Conservation (phyloP, 371 early-diverging fungal species). For the Homolaphlyctis polyrhiza region DNA sequence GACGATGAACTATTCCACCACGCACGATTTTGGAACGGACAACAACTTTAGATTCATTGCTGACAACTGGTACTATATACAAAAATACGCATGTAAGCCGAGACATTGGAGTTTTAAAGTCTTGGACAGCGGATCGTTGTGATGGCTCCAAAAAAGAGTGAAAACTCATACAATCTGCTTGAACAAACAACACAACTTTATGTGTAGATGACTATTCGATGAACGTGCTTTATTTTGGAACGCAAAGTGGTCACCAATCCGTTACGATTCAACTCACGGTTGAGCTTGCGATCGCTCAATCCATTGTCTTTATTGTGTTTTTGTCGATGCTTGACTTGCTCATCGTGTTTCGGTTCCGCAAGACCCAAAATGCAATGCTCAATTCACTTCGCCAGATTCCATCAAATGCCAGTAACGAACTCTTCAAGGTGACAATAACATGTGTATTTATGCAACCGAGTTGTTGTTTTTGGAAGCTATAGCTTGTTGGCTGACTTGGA, state of each 20-base stretch:
- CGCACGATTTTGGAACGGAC: not conserved
- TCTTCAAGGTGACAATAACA: not conserved
- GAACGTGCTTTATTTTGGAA: not conserved
- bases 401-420: not conserved
- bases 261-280: not conserved
- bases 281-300: not conserved
- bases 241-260: not conserved
- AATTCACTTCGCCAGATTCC: not conserved
- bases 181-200: too few relatives aligned
- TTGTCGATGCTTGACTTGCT: not conserved
- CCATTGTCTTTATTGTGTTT: not conserved
- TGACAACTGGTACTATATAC: not conserved
- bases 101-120: not conserved
- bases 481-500: too few relatives aligned
- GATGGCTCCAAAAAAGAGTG: too few relatives aligned
- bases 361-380: not conserved
- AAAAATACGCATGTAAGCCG: not conserved
- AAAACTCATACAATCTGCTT: too few relatives aligned
- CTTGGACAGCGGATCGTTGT: not conserved
- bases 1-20: not conserved
- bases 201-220: not conserved
- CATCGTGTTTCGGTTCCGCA: slow-evolving; percentile 1
- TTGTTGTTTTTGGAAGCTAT: too few relatives aligned
- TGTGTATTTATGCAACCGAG: too few relatives aligned
- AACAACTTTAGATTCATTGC: not conserved